These are phyloP conservation scores for Bifiguratus adelaidae DNA, from an alignment of 192 early-diverging fungal genomes.

Conservation along the genomic window DNA sequence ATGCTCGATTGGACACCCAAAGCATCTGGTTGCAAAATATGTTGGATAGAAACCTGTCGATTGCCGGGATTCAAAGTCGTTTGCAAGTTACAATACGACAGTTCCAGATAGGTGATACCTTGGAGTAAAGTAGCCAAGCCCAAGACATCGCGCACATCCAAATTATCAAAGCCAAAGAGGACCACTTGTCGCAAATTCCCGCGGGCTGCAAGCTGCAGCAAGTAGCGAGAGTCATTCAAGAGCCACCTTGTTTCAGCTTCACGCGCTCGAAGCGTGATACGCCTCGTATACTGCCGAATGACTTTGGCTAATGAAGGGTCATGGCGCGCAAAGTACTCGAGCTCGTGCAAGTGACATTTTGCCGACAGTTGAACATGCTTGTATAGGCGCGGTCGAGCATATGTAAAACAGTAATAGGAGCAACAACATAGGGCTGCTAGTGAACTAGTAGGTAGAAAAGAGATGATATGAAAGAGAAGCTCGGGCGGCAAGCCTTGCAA, in stretches of 20 bases:
- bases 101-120: slow-evolving; percentile 1
- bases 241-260: slow-evolving; percentile 8
- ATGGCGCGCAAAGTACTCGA: slow-evolving; percentile 1
- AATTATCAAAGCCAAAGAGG: slow-evolving; percentile 5
- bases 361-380: slow-evolving; percentile 2
- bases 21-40: background rate
- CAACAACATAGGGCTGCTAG: slow-evolving; percentile 6
- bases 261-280: slow-evolving; percentile 5
- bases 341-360: slow-evolving; percentile 3
- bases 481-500: slow-evolving; percentile 4
- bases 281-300: background rate
- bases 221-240: slow-evolving; percentile 1
- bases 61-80: background rate
- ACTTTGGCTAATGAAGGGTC: slow-evolving; percentile 1
- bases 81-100: slow-evolving; percentile 9
- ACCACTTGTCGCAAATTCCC: background rate
- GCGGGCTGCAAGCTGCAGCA: background rate
- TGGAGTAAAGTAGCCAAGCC: background rate
- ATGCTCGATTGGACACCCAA: background rate
- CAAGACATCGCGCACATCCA: slow-evolving; percentile 6
- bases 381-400: slow-evolving; percentile 7
- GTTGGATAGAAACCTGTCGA: background rate
- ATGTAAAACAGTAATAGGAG: background rate
- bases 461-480: slow-evolving; percentile 4
- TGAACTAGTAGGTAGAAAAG: background rate